These are phyloP conservation scores for Coemansia reversa DNA, from an alignment of 192 early-diverging fungal species.

Conservation along the genomic window DNA sequence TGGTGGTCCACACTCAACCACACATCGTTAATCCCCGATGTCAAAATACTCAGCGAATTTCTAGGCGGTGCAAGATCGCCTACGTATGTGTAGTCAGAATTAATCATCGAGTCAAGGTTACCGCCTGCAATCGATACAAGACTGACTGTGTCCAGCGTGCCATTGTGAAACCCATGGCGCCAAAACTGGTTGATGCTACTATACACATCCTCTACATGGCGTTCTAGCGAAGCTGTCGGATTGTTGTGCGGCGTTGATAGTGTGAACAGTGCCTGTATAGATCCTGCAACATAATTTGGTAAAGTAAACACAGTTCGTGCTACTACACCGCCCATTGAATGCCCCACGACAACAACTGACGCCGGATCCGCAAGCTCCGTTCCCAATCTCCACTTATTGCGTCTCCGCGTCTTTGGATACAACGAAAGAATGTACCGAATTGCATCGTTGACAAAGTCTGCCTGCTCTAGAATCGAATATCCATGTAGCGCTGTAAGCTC, in stretches of 20 bases:
- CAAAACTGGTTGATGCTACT: conserved; percentile 67
- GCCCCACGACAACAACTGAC: conserved; percentile 82
- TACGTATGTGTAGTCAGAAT: conserved; percentile 73
- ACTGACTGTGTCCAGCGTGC: conserved; percentile 57
- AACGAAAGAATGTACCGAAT: conserved; percentile 73
- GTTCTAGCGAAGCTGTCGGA: conserved; percentile 75
- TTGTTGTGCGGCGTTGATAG: conserved; percentile 82
- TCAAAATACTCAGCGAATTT: conserved; percentile 77
- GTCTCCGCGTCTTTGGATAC: conserved; percentile 57
- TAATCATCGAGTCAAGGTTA: conserved; percentile 79
- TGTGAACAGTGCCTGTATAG: conserved; percentile 81
- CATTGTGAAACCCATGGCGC: conserved; percentile 53
- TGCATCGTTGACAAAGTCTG: conserved; percentile 78
- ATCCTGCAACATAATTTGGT: conserved; percentile 66
- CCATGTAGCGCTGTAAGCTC: conserved; percentile 90
- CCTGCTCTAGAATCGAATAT: conserved; percentile 80
- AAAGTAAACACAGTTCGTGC: conserved; percentile 74
- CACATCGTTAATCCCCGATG: conserved; percentile 75
- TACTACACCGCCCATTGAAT: conserved; percentile 98
- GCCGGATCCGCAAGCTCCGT: conserved; percentile 55
- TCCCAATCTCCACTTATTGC: conserved; percentile 16
- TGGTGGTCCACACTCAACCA: conserved; percentile 90
- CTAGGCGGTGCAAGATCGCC: conserved; percentile 60
- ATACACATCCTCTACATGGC: conserved; percentile 62
- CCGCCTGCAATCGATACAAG: conserved; percentile 91